A percentile compares a stretch with the other conserved stretches of the same genome.
These are phyloP conservation scores for Pseudovirgaria hyperparasitica DNA, from an alignment of 2,329 filamentous ascomycete genomes.

Conservation along the genomic window DNA sequence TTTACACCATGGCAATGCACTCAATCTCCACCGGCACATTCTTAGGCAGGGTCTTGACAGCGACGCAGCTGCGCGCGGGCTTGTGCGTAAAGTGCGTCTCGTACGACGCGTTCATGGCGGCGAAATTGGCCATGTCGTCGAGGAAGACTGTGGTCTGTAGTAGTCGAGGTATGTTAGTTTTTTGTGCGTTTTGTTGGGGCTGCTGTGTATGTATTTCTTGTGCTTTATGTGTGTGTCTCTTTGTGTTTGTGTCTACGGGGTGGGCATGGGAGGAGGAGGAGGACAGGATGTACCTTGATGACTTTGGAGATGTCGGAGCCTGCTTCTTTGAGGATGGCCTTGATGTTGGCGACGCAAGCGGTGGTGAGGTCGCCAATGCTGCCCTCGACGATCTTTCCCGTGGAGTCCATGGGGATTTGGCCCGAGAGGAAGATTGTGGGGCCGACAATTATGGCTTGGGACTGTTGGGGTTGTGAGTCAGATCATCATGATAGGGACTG, in stretches of 20 bases:
- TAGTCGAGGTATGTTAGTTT: neutral
- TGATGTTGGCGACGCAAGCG: slow-evolving; percentile 65
- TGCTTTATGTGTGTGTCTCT: neutral
- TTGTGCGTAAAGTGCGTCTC: slow-evolving; percentile 71
- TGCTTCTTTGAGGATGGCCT: slow-evolving; percentile 70
- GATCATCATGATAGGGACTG: neutral
- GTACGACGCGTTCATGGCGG: slow-evolving; percentile 75
- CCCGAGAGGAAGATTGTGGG: slow-evolving; percentile 60
- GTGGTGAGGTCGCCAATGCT: slow-evolving; percentile 57
- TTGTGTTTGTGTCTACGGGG: neutral
- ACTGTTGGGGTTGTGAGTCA: slow-evolving; percentile 12
- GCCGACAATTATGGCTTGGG: slow-evolving; percentile 53
- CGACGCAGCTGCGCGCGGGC: slow-evolving; percentile 80
- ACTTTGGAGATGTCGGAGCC: slow-evolving; percentile 67
- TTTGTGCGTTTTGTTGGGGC: neutral
- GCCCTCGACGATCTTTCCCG: slow-evolving; percentile 48
- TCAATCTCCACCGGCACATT: slow-evolving; percentile 83
- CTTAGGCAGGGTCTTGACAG: slow-evolving; percentile 79
- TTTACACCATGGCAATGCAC: slow-evolving; percentile 69
- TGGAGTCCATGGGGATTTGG: slow-evolving; percentile 60
- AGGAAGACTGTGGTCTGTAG: slow-evolving; percentile 57
- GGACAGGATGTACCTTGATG: slow-evolving; percentile 60
- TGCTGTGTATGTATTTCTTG: too few species aligned
- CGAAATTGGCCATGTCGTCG: slow-evolving; percentile 82
- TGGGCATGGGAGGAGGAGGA: neutral